Evolutionary conservation across 2,329 filamentous ascomycete species (phyloP).

Genomic region (Penicillium crustosum): DNA sequence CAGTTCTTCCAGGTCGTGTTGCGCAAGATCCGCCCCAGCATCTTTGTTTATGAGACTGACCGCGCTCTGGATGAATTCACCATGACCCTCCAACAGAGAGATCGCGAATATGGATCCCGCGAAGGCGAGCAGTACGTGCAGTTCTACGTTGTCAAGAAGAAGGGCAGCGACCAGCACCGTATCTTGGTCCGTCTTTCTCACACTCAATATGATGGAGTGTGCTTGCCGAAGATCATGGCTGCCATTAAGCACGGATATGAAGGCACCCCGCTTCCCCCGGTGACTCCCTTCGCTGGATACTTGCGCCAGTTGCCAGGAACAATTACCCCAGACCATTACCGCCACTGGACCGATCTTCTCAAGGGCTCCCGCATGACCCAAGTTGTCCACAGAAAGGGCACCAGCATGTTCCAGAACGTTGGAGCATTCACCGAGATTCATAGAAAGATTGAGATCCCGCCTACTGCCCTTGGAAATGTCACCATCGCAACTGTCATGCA

Average conservation of each 20-base stretch:
- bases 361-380: conserved; percentile 54
- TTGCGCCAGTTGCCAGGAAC: conserved; percentile 43
- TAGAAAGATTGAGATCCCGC: conserved; percentile 40
- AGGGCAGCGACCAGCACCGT: conserved; percentile 47
- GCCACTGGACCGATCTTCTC: conserved; percentile 63
- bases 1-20: conserved; percentile 60
- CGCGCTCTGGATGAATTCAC: conserved; percentile 54
- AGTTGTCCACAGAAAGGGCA: conserved; percentile 34
- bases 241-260: conserved; percentile 59
- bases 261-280: conserved; percentile 40
- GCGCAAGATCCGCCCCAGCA: conserved; percentile 52
- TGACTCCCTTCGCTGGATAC: conserved; percentile 49
- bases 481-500: conserved; percentile 67
- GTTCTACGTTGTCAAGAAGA: conserved; percentile 55
- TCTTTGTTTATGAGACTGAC: conserved; percentile 56
- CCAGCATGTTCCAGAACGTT: conserved; percentile 38
- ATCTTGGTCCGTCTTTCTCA: conserved; percentile 63
- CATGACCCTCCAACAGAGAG: conserved; percentile 55
- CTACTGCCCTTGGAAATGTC: conserved; percentile 54
- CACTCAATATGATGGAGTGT: conserved; percentile 69
- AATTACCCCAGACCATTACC: conserved; percentile 50
- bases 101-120: conserved; percentile 57
- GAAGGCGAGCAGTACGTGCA: conserved; percentile 62
- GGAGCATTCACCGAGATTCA: conserved; percentile 39
- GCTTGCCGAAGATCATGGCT: conserved; percentile 60